phyloP scores from a whole-genome alignment of 352 stramenopile species.

The Phytophthora europaea region DNA sequence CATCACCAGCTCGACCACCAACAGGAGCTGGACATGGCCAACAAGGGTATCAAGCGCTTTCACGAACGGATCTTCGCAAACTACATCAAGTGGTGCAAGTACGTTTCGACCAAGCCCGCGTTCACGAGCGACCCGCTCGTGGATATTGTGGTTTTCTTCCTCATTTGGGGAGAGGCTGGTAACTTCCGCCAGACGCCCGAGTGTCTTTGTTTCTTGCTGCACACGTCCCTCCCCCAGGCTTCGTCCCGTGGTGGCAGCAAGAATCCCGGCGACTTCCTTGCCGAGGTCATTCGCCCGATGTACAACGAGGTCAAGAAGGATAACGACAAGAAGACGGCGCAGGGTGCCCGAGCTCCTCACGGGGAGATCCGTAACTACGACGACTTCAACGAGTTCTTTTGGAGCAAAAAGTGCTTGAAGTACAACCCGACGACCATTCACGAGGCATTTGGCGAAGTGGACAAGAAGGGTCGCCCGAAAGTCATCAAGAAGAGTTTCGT shows the following conservation, averaged over 20 bases:
- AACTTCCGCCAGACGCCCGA: slow-evolving; percentile 89
- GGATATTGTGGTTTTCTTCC: slow-evolving; percentile 85
- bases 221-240: slow-evolving; percentile 80
- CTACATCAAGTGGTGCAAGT: slow-evolving; percentile 92
- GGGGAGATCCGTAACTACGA: slow-evolving; percentile 89
- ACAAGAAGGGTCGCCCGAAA: slow-evolving; percentile 88
- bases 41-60: slow-evolving; percentile 83
- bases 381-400: slow-evolving; percentile 93
- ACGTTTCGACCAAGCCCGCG: slow-evolving; percentile 80
- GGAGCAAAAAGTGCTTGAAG: slow-evolving; percentile 89
- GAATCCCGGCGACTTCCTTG: slow-evolving; percentile 76
- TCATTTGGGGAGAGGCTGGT: slow-evolving; percentile 88
- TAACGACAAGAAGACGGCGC: slow-evolving; percentile 90
- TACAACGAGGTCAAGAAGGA: slow-evolving; percentile 87
- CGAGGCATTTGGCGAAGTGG: slow-evolving; percentile 74
- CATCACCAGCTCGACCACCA: slow-evolving; percentile 70
- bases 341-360: slow-evolving; percentile 77
- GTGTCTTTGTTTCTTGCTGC: slow-evolving; percentile 83
- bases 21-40: slow-evolving; percentile 75
- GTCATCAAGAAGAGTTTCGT: slow-evolving; percentile 88
- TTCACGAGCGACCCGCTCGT: slow-evolving; percentile 85
- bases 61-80: slow-evolving; percentile 84
- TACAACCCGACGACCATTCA: slow-evolving; percentile 74
- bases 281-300: slow-evolving; percentile 84
- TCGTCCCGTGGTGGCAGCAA: slow-evolving; percentile 64